Evolutionary conservation across 352 stramenopile species (phyloP).

Genomic region (Elongisporangium senticosum): DNA sequence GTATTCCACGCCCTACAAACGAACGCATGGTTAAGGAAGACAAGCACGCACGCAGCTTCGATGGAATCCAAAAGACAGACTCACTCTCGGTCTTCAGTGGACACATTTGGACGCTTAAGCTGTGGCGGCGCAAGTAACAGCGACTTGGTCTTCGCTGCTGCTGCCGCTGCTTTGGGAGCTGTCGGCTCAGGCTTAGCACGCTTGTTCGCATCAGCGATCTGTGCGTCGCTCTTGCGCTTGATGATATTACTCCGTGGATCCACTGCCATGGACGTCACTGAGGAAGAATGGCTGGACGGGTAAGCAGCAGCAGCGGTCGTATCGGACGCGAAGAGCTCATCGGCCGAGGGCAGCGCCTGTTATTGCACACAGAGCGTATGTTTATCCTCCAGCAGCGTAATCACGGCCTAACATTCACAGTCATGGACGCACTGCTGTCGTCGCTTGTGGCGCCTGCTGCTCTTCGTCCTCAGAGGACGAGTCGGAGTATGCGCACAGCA

Average conservation of each 20-base stretch:
- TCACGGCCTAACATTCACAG: neutral
- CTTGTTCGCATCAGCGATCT: slow-evolving; percentile 11
- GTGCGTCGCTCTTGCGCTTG: slow-evolving; percentile 9
- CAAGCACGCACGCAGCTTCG: neutral
- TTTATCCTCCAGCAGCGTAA: neutral
- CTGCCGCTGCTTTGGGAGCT: neutral
- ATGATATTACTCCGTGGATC: neutral
- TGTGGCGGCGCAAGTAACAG: slow-evolving; percentile 49
- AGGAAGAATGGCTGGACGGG: neutral
- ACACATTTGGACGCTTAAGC: slow-evolving; percentile 62
- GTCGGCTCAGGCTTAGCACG: slow-evolving; percentile 1
- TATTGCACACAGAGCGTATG: neutral
- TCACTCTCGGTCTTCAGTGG: slow-evolving; percentile 59
- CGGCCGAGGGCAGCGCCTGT: slow-evolving; percentile 29
- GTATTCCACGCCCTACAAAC: slow-evolving; percentile 62
- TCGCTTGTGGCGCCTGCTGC: neutral
- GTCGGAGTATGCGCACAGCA: neutral
- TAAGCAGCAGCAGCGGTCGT: slow-evolving; percentile 12
- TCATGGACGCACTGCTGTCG: neutral
- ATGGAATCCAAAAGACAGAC: slow-evolving; percentile 4
- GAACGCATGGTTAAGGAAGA: neutral
- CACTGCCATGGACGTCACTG: slow-evolving; percentile 9
- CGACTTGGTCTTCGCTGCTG: slow-evolving; percentile 14
- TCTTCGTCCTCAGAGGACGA: neutral
- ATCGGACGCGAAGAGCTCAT: slow-evolving; percentile 39